Base-by-base conservation (phyloP, 768 basidiomycete species). In the Lentinula lateritia region DNA sequence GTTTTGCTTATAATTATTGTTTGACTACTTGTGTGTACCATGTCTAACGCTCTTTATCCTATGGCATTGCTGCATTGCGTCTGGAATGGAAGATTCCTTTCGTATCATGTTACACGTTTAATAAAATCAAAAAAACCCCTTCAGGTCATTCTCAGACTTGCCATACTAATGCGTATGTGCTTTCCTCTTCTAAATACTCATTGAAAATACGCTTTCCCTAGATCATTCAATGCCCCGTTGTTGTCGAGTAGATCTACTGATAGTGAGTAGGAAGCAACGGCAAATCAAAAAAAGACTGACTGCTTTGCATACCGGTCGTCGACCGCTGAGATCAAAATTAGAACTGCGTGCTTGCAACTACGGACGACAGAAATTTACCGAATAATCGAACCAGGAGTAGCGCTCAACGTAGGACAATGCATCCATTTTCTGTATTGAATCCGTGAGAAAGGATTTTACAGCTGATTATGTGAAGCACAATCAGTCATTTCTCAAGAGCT, bases 321-420 rank as follows among this genome's bases (percentile, higher is more conserved):
- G 45, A 48, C 13, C 28, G 43, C 46, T 60, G 35, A 7, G 38
- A 18, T 5, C 7, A 20, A 60, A 52, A 60, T 28, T 7, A 60
- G 16, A 46, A 15, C 10, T 23, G 5, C 36, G 8, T 34, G 23
- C 8, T 28, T 28, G 28, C 16, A 50, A 61, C 13, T 13, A 16
- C 13, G 52, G n/a, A 28, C 23, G 15, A 23, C 43, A 36, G 23
- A 20, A 16, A 61, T 60, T 62, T 42, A 66, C 66, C 55, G 61
- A 64, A 53, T 61, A 61, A 53, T 58, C 65, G 45, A 67, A 67
- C 61, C 63, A 66, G n/a, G 66, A 46, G 50, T 66, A 67, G 15
- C 66, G 63, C 53, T 59, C 61, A 32, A 67, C 58, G 43, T 60
- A 67, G 23, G 62, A 45, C 15, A 58, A 42, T 5, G 36, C 39